Evolutionary conservation across 768 basidiomycete genomes (phyloP).

Genomic region (Tulasnella sp.): DNA sequence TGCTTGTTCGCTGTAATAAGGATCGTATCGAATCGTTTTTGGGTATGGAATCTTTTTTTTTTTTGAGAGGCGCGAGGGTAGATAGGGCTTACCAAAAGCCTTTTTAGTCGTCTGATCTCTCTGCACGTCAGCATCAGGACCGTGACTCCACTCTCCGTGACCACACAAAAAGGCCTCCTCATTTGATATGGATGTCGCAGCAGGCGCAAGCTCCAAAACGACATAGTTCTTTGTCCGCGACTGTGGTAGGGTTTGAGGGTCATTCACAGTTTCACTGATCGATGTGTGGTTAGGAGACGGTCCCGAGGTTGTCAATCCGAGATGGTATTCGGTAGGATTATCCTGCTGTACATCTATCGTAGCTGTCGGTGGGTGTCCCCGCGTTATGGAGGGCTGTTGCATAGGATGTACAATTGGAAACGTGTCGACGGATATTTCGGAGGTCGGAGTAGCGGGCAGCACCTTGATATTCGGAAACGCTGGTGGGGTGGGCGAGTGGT

Average conservation of each 20-base stretch:
- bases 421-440: neutral
- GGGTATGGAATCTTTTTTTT: neutral
- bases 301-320: neutral
- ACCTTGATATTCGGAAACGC: slow-evolving; percentile 9
- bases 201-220: slow-evolving; percentile 40
- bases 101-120: slow-evolving; percentile 14
- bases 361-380: neutral
- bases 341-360: neutral
- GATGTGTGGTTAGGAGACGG: neutral
- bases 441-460: neutral
- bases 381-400: neutral
- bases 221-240: slow-evolving; percentile 62
- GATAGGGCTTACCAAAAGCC: neutral
- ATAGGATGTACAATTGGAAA: neutral
- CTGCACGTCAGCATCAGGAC: slow-evolving; percentile 22
- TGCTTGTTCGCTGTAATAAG: neutral
- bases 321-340: neutral
- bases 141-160: slow-evolving; percentile 49
- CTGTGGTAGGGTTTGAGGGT: slow-evolving; percentile 18
- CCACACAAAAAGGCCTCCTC: slow-evolving; percentile 45
- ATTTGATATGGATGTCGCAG: neutral
- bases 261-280: slow-evolving; percentile 17
- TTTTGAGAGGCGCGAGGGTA: neutral
- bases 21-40: neutral
- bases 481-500: neutral